phyloP scores from a whole-genome alignment of 257 asterid genomes.

The Ligustrum vulgare region DNA sequence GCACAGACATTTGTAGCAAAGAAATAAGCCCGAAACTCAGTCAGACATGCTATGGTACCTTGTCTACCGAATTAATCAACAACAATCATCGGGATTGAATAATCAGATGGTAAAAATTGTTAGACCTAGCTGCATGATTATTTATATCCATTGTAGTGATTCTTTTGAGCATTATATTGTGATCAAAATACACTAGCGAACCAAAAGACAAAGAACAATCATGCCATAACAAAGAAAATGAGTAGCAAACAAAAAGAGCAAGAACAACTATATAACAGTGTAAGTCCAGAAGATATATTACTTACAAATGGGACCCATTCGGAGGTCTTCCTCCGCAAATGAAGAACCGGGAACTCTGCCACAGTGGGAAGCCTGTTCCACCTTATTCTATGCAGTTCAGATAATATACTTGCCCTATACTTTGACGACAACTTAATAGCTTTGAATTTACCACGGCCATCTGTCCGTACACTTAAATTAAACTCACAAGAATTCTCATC shows the following conservation, averaged over 20 bases:
- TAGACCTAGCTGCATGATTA: not conserved
- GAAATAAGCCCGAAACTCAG: not conserved
- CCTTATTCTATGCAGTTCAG: slow-evolving; percentile 84
- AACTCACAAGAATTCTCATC: slow-evolving; percentile 82
- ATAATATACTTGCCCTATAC: slow-evolving; percentile 80
- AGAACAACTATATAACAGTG: not conserved
- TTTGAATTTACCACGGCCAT: slow-evolving; percentile 92
- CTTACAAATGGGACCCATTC: slow-evolving; percentile 91
- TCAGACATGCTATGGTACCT: not conserved
- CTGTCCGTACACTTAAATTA: slow-evolving; percentile 78
- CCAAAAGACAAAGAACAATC: slow-evolving; percentile 12
- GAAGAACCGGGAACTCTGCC: slow-evolving; percentile 83
- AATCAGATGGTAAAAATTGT: slow-evolving; percentile 5
- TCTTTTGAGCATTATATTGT: slow-evolving; percentile 6
- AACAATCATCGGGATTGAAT: not conserved
- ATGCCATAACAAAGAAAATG: not conserved
- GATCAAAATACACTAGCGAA: slow-evolving; percentile 10
- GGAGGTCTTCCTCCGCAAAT: slow-evolving; percentile 72
- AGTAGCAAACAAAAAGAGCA: slow-evolving; percentile 2
- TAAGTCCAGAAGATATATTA: slow-evolving; percentile 20
- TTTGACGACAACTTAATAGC: slow-evolving; percentile 75
- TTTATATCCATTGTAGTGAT: slow-evolving; percentile 17
- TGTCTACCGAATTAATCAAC: slow-evolving; percentile 3
- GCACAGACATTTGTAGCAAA: slow-evolving; percentile 10
- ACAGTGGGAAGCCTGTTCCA: slow-evolving; percentile 68